A percentile compares a stretch with the other conserved stretches of the same genome.
Conservation (phyloP, 1,139 yeast genomes). For the Suhomyces coccinellae region DNA sequence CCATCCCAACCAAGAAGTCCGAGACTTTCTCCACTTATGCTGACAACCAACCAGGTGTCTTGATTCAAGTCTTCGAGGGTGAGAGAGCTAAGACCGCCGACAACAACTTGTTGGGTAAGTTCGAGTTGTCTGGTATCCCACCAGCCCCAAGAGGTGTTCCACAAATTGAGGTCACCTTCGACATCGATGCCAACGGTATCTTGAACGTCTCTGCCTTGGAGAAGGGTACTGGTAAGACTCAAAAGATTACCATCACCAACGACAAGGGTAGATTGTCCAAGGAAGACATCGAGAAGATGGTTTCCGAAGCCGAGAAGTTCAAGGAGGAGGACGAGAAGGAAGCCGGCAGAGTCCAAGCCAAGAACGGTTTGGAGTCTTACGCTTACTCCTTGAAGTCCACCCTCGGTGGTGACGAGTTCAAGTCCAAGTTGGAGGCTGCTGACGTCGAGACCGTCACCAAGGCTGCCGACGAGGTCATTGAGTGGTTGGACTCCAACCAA, state of each 20-base stretch:
- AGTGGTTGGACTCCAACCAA: conserved; percentile 87
- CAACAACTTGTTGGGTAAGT: conserved; percentile 93
- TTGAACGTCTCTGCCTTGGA: conserved; percentile 91
- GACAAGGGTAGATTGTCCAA: conserved; percentile 54
- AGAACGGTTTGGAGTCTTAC: conserved; percentile 91
- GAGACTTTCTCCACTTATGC: conserved; percentile 97
- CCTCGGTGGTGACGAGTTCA: conserved; percentile 74
- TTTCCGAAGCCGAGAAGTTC: conserved; percentile 51
- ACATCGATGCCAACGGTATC: conserved; percentile 93
- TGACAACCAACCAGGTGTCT: conserved; percentile 95
- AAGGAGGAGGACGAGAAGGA: conserved; percentile 52
- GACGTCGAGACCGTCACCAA: conserved; percentile 78
- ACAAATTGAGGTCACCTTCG: conserved; percentile 94
- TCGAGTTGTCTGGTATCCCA: conserved; percentile 93
- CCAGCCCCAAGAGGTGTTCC: conserved; percentile 99
- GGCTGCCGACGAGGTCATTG: conserved; percentile 82
- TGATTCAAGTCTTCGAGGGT: conserved; percentile 96
- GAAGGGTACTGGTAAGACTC: conserved; percentile 85
- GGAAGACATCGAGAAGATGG: conserved; percentile 55
- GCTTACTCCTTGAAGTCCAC: conserved; percentile 88
- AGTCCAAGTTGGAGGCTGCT: conserved; percentile 77
- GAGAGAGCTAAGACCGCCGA: conserved; percentile 96
- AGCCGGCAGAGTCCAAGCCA: conserved; percentile 52
- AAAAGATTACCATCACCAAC: conserved; percentile 51
- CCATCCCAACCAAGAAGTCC: conserved; percentile 95